These are phyloP conservation scores for Annona squamosa DNA, from an alignment of 164 flowering plant species.

Conservation along the genomic window DNA sequence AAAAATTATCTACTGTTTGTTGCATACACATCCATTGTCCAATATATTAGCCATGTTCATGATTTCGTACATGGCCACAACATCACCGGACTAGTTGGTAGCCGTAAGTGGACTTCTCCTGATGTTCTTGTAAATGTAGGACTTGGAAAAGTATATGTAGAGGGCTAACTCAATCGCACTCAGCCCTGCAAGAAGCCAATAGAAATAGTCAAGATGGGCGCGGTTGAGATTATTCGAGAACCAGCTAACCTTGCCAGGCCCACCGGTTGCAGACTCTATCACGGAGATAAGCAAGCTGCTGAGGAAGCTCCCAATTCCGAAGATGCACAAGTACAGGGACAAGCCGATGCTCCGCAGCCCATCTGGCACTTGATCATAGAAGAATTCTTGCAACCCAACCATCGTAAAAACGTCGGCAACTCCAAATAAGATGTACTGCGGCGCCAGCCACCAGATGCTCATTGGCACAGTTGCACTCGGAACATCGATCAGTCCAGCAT, in stretches of 20 bases:
- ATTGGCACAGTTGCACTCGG: slow-evolving; percentile 19
- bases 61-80: too few species aligned
- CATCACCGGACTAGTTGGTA: too few species aligned
- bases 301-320: slow-evolving; percentile 21
- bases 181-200: slow-evolving; percentile 22
- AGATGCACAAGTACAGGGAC: slow-evolving; percentile 18
- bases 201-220: slow-evolving; percentile 23
- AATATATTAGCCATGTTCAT: too few species aligned
- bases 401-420: slow-evolving; percentile 14
- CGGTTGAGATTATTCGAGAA: slow-evolving; percentile 18
- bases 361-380: slow-evolving; percentile 22
- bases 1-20: too few species aligned
- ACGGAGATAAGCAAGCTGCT: slow-evolving; percentile 18
- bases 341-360: slow-evolving; percentile 18
- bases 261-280: slow-evolving; percentile 13
- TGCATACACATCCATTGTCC: too few species aligned
- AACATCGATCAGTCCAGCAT: slow-evolving; percentile 16
- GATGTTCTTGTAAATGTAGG: slow-evolving; percentile 12
- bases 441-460: slow-evolving; percentile 23
- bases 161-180: slow-evolving; percentile 2
- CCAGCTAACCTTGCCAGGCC: slow-evolving; percentile 14
- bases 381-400: slow-evolving; percentile 25
- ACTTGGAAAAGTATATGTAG: slow-evolving; percentile 13
- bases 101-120: neutral
- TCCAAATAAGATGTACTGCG: slow-evolving; percentile 19